Conservation (phyloP, 441 rosid genomes). For the Macaranga tanarius region DNA sequence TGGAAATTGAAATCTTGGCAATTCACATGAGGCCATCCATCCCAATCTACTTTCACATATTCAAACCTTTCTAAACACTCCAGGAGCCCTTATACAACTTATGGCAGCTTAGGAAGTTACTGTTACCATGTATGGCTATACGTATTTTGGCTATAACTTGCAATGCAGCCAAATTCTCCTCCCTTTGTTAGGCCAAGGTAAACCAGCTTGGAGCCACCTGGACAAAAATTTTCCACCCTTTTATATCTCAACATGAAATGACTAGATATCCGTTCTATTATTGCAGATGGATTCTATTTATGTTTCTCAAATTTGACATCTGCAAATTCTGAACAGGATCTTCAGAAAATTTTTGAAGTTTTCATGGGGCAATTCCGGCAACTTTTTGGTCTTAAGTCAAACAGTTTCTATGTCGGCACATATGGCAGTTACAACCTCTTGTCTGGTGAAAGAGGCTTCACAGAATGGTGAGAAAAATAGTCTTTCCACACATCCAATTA, state of each 20-base stretch:
- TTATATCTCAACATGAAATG: background rate
- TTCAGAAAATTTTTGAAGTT: slow-evolving; percentile 70
- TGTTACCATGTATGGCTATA: no score
- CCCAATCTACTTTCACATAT: no score
- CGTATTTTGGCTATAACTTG: no score
- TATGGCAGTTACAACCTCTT: slow-evolving; percentile 59
- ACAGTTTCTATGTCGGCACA: slow-evolving; percentile 45
- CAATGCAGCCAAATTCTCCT: no score
- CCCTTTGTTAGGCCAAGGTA: no score
- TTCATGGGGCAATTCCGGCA: slow-evolving; percentile 92
- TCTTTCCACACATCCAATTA: slow-evolving; percentile 1
- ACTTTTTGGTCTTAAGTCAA: slow-evolving; percentile 79
- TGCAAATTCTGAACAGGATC: slow-evolving; percentile 62
- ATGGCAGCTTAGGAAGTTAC: no score
- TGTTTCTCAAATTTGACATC: slow-evolving; percentile 27
- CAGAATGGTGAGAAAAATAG: slow-evolving; percentile 67
- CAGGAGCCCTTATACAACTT: no score
- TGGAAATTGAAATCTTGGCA: no score
- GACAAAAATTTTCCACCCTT: no score
- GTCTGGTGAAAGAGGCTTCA: slow-evolving; percentile 79
- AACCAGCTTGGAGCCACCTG: no score
- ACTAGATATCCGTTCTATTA: slow-evolving; percentile 15
- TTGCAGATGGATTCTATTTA: slow-evolving; percentile 23
- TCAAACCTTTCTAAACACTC: background rate
- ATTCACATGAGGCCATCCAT: no score